Evolutionary conservation across 805 yeast species (phyloP), one percentile per base, ranked within the genome.

Genomic region (Metschnikowia picachoensis): DNA sequence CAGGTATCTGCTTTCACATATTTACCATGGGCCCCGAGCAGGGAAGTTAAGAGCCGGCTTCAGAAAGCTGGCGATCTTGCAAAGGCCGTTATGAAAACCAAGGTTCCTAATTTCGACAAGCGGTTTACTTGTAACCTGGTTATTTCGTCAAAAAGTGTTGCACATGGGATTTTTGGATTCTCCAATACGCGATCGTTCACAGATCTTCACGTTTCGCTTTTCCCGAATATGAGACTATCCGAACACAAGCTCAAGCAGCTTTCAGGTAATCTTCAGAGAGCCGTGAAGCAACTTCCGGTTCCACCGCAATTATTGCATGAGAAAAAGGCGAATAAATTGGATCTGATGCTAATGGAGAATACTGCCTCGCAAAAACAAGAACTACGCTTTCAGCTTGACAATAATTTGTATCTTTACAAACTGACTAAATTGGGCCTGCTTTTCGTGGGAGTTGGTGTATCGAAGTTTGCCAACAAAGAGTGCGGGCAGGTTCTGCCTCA

Each of bases 21-120:
- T 29, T 37, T 60, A 5, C 60, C 61, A 13, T 60, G 64, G 61
- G 28, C 37, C 17, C 58, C 59, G 3, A 34, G 48, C 20, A 39
- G 41, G 2, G 37, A 36, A 3, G 16, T 32, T 1, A 31, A 44
- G 9, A 17, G 17, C 9, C 31, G 27, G 33, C 45, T 58, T 13
- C 48, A 41, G 15, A 9, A 37, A 6, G 39, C 39, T 13, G 36
- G 39, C 8, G 37, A 35, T 4, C 16, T 36, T 15, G 55, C 50
- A 13, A 14, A 52, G 12, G 20, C 14, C 3, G 35, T 20, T 4
- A n/a, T 47, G 35, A 20, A 31, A 7, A 27, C 15, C 33, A 38
- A 30, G 11, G 37, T 31, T 17, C 43, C 39, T n/a, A 35, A 42
- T 38, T 42, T 47, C 31, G 48, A 34, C 30, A 13, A 29, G 15